Evolutionary conservation across 257 asterid species (phyloP).

Genomic region (Solanum appendiculatum): DNA sequence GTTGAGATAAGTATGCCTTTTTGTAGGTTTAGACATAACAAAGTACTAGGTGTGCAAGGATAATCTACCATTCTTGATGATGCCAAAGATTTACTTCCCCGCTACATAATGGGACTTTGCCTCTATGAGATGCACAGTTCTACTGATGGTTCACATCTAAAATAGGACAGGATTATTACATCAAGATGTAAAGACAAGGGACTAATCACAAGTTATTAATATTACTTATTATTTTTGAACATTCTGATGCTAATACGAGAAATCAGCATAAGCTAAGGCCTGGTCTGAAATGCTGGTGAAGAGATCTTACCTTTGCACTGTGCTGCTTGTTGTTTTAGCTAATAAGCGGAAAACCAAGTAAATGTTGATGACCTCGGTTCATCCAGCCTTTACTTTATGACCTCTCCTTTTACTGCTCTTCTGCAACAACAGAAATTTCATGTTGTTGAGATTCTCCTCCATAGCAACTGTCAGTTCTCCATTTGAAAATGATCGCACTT

Average conservation of each 20-base stretch:
- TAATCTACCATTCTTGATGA: neutral
- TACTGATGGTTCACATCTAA: neutral
- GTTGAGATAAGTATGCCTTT: neutral
- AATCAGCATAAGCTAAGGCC: neutral
- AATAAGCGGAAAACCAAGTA: neutral
- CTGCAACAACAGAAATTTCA: neutral
- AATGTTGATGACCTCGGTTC: neutral
- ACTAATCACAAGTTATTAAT: neutral
- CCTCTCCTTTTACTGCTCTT: neutral
- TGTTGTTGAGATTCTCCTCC: neutral
- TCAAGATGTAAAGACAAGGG: neutral
- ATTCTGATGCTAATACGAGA: neutral
- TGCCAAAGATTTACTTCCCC: neutral
- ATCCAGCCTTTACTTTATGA: neutral
- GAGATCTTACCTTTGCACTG: neutral
- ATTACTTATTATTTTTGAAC: neutral
- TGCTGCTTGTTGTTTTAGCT: neutral
- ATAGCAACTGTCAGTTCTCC: neutral
- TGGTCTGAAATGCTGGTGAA: neutral
- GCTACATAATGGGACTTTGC: neutral
- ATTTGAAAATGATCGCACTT: neutral
- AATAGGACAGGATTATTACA: neutral
- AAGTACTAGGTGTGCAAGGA: neutral
- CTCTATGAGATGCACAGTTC: neutral
- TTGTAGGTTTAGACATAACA: neutral